Base-by-base conservation (phyloP, 2,329 filamentous ascomycete genomes). In the Verticillium zaregamsianum region DNA sequence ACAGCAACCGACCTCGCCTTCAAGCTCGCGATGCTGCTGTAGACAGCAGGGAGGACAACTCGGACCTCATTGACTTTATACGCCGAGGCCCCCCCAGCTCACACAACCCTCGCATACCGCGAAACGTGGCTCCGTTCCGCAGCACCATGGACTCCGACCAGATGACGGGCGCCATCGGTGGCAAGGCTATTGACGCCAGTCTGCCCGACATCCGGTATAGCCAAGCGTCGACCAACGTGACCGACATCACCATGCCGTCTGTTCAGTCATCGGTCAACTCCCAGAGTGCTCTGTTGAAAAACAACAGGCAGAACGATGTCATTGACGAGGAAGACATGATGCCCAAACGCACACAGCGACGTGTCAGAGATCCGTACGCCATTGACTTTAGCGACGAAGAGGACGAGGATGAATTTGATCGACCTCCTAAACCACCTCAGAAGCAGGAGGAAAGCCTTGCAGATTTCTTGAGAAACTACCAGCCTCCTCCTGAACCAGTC, bases 61-160 rank as follows among this genome's bases (percentile, higher is more conserved):
- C 91, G 14, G 95, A 97, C 64, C 79, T 99, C 62, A 97, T 97
- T 66, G 93, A 98, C 72, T 98, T 99, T 73, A 96, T 99, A 66
- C 89, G 93, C 55, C 89, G 92, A 71, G 94, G 93, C 1, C 93
- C 93, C 3, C 89, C 91, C 0, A 83, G 79, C 64, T 72, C 78
- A 55, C 77, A 80, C 37, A 84, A 85, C 65, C 90, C 87, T 62
- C 87, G 91, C 28, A 95, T 96, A 64, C 90, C 92, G 52, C 88
- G 91, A 20, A 86, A 85, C n/a, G 88, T 95, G 14, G 92, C 93
- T 11, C 92, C 93, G 1, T 96, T 96, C 79, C 85, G 92, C 60
- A 88, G 84, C 39, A 94, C 92, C 0, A 90, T 93, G 82, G 93
- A 96, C 72, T 93, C 91, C 12, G 92, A 96, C 68, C 90, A 95